Conservation (phyloP, 108 stramenopile genomes). For the Cyclotella choctawhatcheeana region DNA sequence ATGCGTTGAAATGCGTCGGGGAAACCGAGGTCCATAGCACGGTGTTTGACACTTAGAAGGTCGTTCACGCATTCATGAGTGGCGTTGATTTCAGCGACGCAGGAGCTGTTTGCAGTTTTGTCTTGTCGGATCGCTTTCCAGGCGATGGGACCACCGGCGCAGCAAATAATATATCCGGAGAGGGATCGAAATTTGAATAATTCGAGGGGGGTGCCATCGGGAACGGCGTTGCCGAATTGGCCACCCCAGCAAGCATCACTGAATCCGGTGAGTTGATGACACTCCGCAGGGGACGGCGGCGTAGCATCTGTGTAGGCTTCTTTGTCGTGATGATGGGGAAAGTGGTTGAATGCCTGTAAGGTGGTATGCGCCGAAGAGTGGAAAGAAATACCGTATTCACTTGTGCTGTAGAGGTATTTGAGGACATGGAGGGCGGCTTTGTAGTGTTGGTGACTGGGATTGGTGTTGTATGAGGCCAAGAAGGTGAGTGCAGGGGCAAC, state of each 20-base stretch:
- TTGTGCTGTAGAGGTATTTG: conserved; percentile 4
- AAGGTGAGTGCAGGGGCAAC: not conserved
- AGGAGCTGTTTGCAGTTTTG: not conserved
- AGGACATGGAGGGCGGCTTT: not conserved
- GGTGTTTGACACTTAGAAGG: not conserved
- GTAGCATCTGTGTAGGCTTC: conserved; percentile 12
- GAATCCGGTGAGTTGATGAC: not conserved
- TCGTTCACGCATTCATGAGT: conserved; percentile 3
- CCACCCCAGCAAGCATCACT: conserved; percentile 17
- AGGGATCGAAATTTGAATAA: conserved; percentile 5
- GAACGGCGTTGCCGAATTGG: conserved; percentile 1
- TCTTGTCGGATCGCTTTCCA: conserved; percentile 10
- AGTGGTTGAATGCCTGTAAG: not conserved
- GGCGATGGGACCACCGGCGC: conserved; percentile 7
- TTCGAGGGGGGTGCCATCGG: not conserved
- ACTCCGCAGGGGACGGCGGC: not conserved
- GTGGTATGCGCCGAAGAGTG: not conserved
- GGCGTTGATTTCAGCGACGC: conserved; percentile 9
- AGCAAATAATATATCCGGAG: not conserved
- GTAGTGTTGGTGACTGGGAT: not conserved
- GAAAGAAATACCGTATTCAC: conserved; percentile 2
- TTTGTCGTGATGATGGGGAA: conserved; percentile 3
- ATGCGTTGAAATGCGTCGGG: not conserved
- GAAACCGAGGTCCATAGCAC: not conserved
- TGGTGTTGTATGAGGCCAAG: not conserved